Conservation (phyloP, 2,329 filamentous ascomycete genomes). For the Amauroascus verrucosus region DNA sequence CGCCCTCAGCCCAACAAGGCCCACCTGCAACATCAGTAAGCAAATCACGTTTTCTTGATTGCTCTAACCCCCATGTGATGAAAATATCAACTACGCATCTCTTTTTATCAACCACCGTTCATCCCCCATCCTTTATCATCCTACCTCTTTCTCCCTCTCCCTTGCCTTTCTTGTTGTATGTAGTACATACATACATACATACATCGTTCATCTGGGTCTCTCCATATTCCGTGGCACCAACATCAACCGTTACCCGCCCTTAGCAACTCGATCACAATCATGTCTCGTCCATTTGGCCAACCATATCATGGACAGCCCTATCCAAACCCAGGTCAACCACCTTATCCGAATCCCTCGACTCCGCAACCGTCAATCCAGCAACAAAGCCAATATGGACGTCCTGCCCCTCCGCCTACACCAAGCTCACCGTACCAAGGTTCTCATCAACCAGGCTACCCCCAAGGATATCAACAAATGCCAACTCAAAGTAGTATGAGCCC, state of each 20-base stretch:
- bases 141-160: background rate
- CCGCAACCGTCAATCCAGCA: constrained; percentile 24
- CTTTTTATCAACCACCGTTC: background rate
- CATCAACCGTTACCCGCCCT: constrained; percentile 8
- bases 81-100: background rate
- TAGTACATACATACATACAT: too few relatives aligned
- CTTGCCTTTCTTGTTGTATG: background rate
- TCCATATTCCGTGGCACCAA: background rate
- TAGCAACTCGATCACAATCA: constrained; percentile 19
- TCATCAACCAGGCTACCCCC: constrained; percentile 24
- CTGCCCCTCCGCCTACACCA: constrained; percentile 24
- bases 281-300: constrained; percentile 31
- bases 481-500: constrained; percentile 3
- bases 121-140: background rate
- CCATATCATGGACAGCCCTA: constrained; percentile 29
- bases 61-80: background rate
- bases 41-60: constrained; percentile 18
- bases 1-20: constrained; percentile 43
- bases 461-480: constrained; percentile 17
- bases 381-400: constrained; percentile 29
- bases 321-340: constrained; percentile 27
- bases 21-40: constrained; percentile 39
- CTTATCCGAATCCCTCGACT: constrained; percentile 26
- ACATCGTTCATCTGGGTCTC: background rate
- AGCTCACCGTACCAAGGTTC: constrained; percentile 24